A percentile compares a stretch with the other conserved stretches of the same genome.
Evolutionary conservation across 2,329 filamentous ascomycete species (phyloP).

Genomic region (Scopulariopsis brevicaulis): DNA sequence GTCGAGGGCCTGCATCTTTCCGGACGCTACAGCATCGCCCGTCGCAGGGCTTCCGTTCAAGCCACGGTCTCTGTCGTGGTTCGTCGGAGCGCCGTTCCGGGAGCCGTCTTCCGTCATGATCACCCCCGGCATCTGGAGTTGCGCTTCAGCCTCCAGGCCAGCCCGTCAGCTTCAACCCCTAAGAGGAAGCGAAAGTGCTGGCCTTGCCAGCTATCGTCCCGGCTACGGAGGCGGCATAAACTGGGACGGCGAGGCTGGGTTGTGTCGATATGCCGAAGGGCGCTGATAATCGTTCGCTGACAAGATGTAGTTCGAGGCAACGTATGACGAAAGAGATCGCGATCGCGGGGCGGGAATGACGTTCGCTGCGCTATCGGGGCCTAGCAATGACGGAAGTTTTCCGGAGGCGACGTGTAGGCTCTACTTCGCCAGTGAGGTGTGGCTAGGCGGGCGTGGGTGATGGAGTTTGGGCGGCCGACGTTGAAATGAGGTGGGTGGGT

Average conservation of each 20-base stretch:
- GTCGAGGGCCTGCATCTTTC: slow-evolving; percentile 12
- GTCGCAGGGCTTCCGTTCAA: slow-evolving; percentile 32
- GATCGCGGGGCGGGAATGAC: not conserved
- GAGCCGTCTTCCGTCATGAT: slow-evolving; percentile 44
- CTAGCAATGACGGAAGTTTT: not conserved
- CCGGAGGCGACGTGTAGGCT: not conserved
- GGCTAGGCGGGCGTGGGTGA: not conserved
- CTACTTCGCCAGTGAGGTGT: not conserved
- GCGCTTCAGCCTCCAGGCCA: not conserved
- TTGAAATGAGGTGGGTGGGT: not conserved
- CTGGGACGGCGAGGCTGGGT: not conserved
- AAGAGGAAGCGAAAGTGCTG: not conserved
- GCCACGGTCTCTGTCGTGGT: slow-evolving; percentile 39
- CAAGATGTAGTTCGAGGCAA: not conserved
- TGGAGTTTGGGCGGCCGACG: not conserved
- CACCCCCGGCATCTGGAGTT: slow-evolving; percentile 35
- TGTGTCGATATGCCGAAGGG: not conserved
- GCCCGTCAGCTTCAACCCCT: not conserved
- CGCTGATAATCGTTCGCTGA: not conserved
- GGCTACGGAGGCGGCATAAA: not conserved
- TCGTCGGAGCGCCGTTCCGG: slow-evolving; percentile 39
- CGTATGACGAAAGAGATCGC: not conserved
- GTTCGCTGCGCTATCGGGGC: not conserved
- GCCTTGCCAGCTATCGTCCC: not conserved
- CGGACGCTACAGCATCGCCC: slow-evolving; percentile 19